phyloP scores from a whole-genome alignment of 345 rosid genomes.

The Ceriops decandra region DNA sequence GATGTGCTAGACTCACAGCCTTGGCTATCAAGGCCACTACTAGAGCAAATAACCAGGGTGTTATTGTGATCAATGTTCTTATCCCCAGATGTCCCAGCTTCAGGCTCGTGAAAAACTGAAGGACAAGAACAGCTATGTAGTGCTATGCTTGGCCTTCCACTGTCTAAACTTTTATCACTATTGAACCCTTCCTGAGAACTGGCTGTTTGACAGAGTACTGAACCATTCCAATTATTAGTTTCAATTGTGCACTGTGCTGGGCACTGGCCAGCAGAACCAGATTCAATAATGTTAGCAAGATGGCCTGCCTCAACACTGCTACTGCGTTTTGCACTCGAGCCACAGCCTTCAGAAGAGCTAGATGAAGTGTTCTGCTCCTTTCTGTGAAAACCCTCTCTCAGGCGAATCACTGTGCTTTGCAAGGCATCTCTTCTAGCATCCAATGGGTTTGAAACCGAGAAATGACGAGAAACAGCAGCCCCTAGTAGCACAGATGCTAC shows the following conservation, averaged over 20 bases:
- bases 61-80: slow-evolving; percentile 60
- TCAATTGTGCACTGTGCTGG: slow-evolving; percentile 46
- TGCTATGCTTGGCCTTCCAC: slow-evolving; percentile 93
- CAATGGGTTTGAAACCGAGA: slow-evolving; percentile 79
- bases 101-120: slow-evolving; percentile 81
- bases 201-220: slow-evolving; percentile 48
- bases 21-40: slow-evolving; percentile 89
- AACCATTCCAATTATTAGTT: slow-evolving; percentile 51
- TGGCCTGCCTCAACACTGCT: slow-evolving; percentile 84
- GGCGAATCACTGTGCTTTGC: slow-evolving; percentile 88
- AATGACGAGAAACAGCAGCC: slow-evolving; percentile 93
- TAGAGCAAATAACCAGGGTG: slow-evolving; percentile 59
- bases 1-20: slow-evolving; percentile 94
- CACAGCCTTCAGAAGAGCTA: slow-evolving; percentile 98
- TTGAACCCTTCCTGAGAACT: slow-evolving; percentile 79
- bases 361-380: slow-evolving; percentile 91
- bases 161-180: slow-evolving; percentile 93
- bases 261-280: slow-evolving; percentile 47
- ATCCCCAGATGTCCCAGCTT: slow-evolving; percentile 64
- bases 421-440: slow-evolving; percentile 98
- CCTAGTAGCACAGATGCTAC: slow-evolving; percentile 93
- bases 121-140: slow-evolving; percentile 86
- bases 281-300: slow-evolving; percentile 55
- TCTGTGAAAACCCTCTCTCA: slow-evolving; percentile 94
- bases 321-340: slow-evolving; percentile 91